Base-by-base conservation (phyloP, 1,139 yeast genomes). In the Scheffersomyces quercinus region DNA sequence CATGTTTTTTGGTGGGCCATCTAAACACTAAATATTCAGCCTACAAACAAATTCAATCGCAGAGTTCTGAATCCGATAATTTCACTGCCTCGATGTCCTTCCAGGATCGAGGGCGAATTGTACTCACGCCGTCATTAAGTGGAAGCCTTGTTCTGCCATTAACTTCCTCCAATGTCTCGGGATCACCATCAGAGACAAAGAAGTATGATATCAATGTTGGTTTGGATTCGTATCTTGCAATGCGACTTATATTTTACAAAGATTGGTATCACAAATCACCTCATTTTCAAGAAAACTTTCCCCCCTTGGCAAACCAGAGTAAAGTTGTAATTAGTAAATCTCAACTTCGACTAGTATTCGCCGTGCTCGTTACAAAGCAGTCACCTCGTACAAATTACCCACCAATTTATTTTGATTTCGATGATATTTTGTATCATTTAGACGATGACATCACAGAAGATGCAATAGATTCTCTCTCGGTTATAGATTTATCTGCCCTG, bases 191-290 rank as follows among this genome's bases (percentile, higher is more conserved):
- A 6, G 35, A 31, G 20, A 24, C 10, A 14, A 31, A 14, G 6
- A 31, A 31, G 20, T 4, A 5, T 5, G 35, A 14, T 13, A n/a
- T 16, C 14, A 14, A 26, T 16, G 8, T n/a, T 8, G 12, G 28
- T 29, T 30, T 57, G 33, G 61, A 62, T 29, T 48, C 63, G 12
- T 54, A 56, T 12, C 48, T 68, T 16, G 56, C 64, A 1, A 53
- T 64, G 3, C 53, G 71, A 34, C 46, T 70, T 3, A 42, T 67
- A 4, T 68, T 73, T 43, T 70, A 62, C 53, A 60, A 59, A 34
- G 77, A 70, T 46, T 70, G 76, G 76, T 65, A 59, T 51, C 64
- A 60, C 40, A 62, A 62, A 15, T 49, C 68, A 14, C 60, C 64
- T 0, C 61, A 59, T 36, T 64, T 52, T 38, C 42, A 49, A 35